Evolutionary conservation across 2,329 filamentous ascomycete species (phyloP), one percentile per base, ranked within the genome.

Genomic region (Dactylonectria estremocensis): DNA sequence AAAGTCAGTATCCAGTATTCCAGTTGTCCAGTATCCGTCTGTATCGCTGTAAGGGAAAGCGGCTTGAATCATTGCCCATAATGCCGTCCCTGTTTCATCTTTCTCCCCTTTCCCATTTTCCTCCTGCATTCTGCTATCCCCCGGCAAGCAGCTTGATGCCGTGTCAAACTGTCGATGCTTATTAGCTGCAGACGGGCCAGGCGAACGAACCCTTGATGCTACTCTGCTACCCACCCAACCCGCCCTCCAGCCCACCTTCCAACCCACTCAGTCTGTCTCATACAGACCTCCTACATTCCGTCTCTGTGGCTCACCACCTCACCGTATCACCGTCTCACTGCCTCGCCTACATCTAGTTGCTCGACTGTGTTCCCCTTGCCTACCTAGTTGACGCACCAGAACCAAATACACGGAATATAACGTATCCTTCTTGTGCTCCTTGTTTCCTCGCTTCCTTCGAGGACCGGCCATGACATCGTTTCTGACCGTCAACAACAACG

Each of bases 401-500:
- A 13, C 16, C 37, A 40, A 40, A 40, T 40, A 40, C 37, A 40
- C 37, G 11, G 13, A 40, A 40, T 40, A 40, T 40, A 28, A 28
- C 24, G 24, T 28, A 28, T 28, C 24, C 24, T 28, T 28, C 24
- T 28, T 28, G 24, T 28, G 24, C 24, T 28, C 24, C 24, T 28
- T 28, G 24, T 5, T 28, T 48, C 13, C 35, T n/a, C 55, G n/a
- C 24, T 18, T n/a, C 33, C 46, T 64, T 48, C 56, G 14, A 49
- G 40, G 71, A 71, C 72, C 71, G 79, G 80, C 80, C 77, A 89
- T 90, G 88, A 85, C 85, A 82, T 88, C 88, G 66, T 82, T 90
- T 78, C 80, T 90, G 73, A 87, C 87, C 60, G 85, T 90, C 72
- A 88, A 89, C 80, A 90, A 88, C 80, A 87, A 89, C 84, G 84